Percentiles rank a stretch among this genome's conserved stretches.
Evolutionary conservation across 176 grass and related monocot genomes (phyloP).

Genomic region (Eragrostis curvula): DNA sequence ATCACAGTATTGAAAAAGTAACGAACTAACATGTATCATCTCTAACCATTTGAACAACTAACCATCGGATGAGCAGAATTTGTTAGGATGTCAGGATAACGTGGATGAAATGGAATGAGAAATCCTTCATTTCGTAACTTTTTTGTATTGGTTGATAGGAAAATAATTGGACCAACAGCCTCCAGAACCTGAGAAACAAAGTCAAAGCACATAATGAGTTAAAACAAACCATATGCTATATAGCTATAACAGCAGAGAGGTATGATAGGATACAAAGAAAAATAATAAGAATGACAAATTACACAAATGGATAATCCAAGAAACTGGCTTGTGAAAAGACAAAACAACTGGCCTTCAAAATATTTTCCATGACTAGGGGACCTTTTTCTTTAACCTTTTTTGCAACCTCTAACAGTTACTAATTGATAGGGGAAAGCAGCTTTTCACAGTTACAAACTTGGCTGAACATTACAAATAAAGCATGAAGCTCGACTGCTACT

Average conservation of each 20-base stretch:
- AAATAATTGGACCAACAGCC: conserved; percentile 94
- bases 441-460: neutral
- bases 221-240: conserved; percentile 20
- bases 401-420: neutral
- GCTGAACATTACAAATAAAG: conserved; percentile 17
- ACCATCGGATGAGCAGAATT: conserved; percentile 99
- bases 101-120: conserved; percentile 96
- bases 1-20: conserved; percentile 27
- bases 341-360: conserved; percentile 16
- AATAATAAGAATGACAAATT: neutral
- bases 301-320: neutral
- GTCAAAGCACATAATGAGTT: conserved; percentile 35
- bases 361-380: neutral
- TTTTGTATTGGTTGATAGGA: conserved; percentile 98
- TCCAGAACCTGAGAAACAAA: conserved; percentile 81
- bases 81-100: conserved; percentile 99
- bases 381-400: neutral
- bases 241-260: conserved; percentile 2
- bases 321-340: neutral
- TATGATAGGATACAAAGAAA: conserved; percentile 22
- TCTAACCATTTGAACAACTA: conserved; percentile 41
- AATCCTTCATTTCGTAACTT: conserved; percentile 99
- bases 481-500: conserved; percentile 24
- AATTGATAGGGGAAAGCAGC: neutral
- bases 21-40: conserved; percentile 25